Base-by-base conservation (phyloP, 2,329 filamentous ascomycete species). In the Aspergillus novofumigatus region DNA sequence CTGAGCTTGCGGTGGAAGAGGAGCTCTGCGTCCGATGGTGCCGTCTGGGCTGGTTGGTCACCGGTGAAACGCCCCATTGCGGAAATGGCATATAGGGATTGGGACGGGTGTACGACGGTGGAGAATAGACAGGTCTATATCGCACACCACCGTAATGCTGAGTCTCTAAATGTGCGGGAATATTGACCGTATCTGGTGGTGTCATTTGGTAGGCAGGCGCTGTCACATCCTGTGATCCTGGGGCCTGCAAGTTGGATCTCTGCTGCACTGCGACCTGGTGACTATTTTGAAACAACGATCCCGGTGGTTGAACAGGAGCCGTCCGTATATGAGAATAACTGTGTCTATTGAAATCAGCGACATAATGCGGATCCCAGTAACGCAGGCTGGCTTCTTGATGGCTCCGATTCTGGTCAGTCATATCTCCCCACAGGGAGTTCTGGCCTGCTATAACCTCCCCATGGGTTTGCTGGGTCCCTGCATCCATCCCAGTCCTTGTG, bases 1-100 rank as follows among this genome's bases (percentile, higher is more conserved):
- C 20, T 20, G 54, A 20, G n/a, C 41, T 42, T 29, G 28, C 29
- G 45, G 54, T 28, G 44, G 54, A 55, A 23, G 52, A 41, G 14
- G 57, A 28, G 42, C 52, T 57, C 17, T 53, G 60, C 17, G 49
- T 57, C 10, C 55, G 59, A 21, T 55, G 42, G 23, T 57, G 59
- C 28, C 57, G 49, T 32, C 61, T 59, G 23, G 62, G 57, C 7
- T 64, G 60, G 41, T 32, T 45, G 17, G 47, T 49, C 11, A 25
- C 47, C 2, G 52, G 29, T 3, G 63, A 51, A 10, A 55, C 29
- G 9, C 54, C 57, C 21, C 60, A 49, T 32, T 51, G 56, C 20
- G 57, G 54, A 25, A 56, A 52, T 21, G 42, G 44, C 17, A 50
- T 23, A 48, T 56, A 56, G 14, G 44, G 59, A 51, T 29, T 55